These are phyloP conservation scores for Fomitopsis serialis DNA, from an alignment of 768 basidiomycete species.

Conservation along the genomic window DNA sequence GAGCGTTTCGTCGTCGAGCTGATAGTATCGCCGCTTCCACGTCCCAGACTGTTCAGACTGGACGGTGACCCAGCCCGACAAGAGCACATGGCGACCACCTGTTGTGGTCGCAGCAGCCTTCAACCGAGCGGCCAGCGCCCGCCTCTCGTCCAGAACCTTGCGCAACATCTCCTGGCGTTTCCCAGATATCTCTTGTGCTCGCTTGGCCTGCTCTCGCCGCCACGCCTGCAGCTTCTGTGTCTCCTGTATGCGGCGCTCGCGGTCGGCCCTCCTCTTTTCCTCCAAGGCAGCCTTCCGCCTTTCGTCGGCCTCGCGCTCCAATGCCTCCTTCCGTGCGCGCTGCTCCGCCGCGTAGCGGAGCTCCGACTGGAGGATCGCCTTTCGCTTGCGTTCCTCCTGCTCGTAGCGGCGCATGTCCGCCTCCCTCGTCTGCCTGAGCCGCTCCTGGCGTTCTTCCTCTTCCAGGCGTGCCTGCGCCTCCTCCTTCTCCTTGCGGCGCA, in stretches of 20 bases:
- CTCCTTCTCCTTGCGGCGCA: slow-evolving; percentile 12
- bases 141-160: slow-evolving; percentile 12
- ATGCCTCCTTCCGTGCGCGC: slow-evolving; percentile 17
- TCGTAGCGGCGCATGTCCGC: slow-evolving; percentile 10
- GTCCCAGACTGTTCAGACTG: slow-evolving; percentile 21
- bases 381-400: slow-evolving; percentile 21
- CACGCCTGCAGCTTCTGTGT: slow-evolving; percentile 19
- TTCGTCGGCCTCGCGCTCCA: slow-evolving; percentile 20
- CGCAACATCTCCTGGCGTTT: slow-evolving; percentile 14
- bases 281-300: slow-evolving; percentile 10
- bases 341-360: slow-evolving; percentile 19
- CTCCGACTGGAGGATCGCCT: slow-evolving; percentile 22
- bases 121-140: slow-evolving; percentile 10
- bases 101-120: slow-evolving; percentile 9
- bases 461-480: slow-evolving; percentile 16
- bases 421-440: slow-evolving; percentile 20
- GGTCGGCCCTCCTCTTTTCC: slow-evolving; percentile 17
- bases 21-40: slow-evolving; percentile 28
- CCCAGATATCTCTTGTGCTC: slow-evolving; percentile 11
- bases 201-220: slow-evolving; percentile 18
- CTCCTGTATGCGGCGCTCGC: slow-evolving; percentile 20
- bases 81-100: slow-evolving; percentile 7
- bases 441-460: slow-evolving; percentile 21
- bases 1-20: slow-evolving; percentile 19
- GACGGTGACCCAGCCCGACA: slow-evolving; percentile 27